Percentiles rank a stretch among this genome's conserved stretches.
Evolutionary conservation across 306 rosid genomes (phyloP).

Genomic region (Sophora flavescens): DNA sequence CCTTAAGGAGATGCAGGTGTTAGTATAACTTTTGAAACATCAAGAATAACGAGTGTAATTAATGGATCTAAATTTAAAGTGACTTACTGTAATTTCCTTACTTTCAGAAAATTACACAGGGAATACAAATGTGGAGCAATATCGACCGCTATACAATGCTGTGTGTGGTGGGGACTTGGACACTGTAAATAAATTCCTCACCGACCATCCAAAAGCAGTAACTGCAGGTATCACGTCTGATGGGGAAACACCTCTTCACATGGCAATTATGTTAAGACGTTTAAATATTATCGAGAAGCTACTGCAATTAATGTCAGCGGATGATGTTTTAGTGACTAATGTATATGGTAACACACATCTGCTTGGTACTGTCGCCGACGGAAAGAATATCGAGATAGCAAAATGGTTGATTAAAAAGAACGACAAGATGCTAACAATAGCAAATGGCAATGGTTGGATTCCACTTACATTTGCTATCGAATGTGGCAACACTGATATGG

Average conservation of each 20-base stretch:
- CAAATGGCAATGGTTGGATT: not conserved
- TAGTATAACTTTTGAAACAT: too few species aligned
- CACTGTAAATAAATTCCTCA: not conserved
- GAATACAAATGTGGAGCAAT: not conserved
- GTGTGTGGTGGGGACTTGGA: not conserved
- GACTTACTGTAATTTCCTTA: too few species aligned
- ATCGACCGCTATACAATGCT: not conserved
- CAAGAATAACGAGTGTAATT: too few species aligned
- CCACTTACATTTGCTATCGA: not conserved
- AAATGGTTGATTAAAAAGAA: constrained; percentile 17
- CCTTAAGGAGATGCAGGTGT: too few species aligned
- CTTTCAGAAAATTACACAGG: not conserved
- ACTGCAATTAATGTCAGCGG: not conserved
- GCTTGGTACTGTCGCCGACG: not conserved
- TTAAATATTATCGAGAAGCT: not conserved
- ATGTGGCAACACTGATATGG: not conserved
- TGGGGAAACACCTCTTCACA: not conserved
- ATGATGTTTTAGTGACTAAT: not conserved
- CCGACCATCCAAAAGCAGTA: not conserved
- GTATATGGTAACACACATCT: not conserved
- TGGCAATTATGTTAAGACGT: not conserved
- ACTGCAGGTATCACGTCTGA: not conserved
- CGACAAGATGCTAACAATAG: not conserved
- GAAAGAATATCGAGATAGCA: not conserved
- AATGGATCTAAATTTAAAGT: too few species aligned